Evolutionary conservation across 352 stramenopile species (phyloP), one percentile per base, ranked within the genome.

Genomic region (Phytophthora fragariaefolia): DNA sequence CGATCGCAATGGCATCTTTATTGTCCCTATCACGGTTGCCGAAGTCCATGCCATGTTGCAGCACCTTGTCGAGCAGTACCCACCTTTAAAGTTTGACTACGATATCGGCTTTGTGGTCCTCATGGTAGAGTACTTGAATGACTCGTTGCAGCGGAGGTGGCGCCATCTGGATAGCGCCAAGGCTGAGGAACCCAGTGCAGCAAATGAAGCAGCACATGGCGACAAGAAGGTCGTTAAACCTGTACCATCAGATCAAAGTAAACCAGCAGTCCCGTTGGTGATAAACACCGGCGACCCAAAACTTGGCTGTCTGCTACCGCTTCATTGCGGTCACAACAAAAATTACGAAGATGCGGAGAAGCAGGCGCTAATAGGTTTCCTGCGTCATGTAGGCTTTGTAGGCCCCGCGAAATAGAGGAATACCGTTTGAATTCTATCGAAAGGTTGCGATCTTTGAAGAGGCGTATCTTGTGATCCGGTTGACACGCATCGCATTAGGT

Each of bases 301-400:
- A 10, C 56, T 90, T 9, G 89, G 87, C 5, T 79, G 64, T 6
- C 69, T 96, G 12, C 66, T 96, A 20, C 73, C 82, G 12, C 63
- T 96, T 10, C 89, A 92, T 48, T 96, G 89, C 40, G 89, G 87
- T 7, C 89, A 96, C 59, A 96, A 96, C 66, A 89, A 90, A 52
- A 92, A 92, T 58, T 95, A 91, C 40, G 76, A 82, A 34, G 85
- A 94, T 20, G 57, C 58, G 3, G 89, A 96, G 56, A 94, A 95
- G 54, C 58, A 82, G 9, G 79, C 80, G 43, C 69, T 96, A n/a
- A 53, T 82, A 26, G 64, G 62, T 5, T 92, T 93, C 45, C 58
- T 93, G 26, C 71, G 61, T 15, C 74, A 83, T 36, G 79, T 66
- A 18, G 78, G 66, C 6, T 89, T 90, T 43, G 13, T 78, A 13